phyloP scores from a whole-genome alignment of 192 early-diverging fungal genomes.

The Lobosporangium transversale region DNA sequence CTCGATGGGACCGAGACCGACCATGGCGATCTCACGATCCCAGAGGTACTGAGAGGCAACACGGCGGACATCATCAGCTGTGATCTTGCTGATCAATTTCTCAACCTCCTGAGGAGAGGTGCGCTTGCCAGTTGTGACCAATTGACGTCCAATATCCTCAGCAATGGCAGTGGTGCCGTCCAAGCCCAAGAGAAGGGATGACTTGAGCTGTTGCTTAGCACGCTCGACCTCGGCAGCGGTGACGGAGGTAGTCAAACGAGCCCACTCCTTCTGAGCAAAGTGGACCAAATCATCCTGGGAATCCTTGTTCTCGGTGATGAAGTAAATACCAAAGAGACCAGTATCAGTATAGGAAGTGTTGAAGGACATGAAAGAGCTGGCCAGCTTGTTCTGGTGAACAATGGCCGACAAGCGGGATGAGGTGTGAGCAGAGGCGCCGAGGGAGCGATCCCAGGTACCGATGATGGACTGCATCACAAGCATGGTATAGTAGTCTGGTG shows the following conservation, averaged over 20 bases:
- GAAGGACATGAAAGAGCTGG: slow-evolving; percentile 99
- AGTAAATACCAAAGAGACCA: slow-evolving; percentile 96
- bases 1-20: slow-evolving; percentile 90
- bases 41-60: slow-evolving; percentile 90
- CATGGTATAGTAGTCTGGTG: slow-evolving; percentile 95
- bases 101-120: slow-evolving; percentile 91
- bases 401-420: slow-evolving; percentile 88
- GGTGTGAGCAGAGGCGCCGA: slow-evolving; percentile 88
- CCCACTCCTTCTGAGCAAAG: slow-evolving; percentile 93
- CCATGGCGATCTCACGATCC: slow-evolving; percentile 83
- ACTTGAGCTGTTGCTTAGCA: slow-evolving; percentile 99
- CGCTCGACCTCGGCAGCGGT: slow-evolving; percentile 93
- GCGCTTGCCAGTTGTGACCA: slow-evolving; percentile 92
- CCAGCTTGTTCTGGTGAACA: slow-evolving; percentile 84
- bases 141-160: slow-evolving; percentile 98
- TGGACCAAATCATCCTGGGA: slow-evolving; percentile 88
- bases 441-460: slow-evolving; percentile 95
- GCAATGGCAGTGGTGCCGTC: slow-evolving; percentile 96
- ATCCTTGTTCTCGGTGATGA: slow-evolving; percentile 83
- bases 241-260: slow-evolving; percentile 84
- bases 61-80: slow-evolving; percentile 86
- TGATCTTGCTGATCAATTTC: slow-evolving; percentile 83
- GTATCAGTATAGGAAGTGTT: slow-evolving; percentile 99
- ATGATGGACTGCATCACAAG: slow-evolving; percentile 95
- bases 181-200: slow-evolving; percentile 86